A percentile compares a stretch with the other conserved stretches of the same genome.
phyloP scores from a whole-genome alignment of 164 flowering plant species.

The Vitis rupestris region DNA sequence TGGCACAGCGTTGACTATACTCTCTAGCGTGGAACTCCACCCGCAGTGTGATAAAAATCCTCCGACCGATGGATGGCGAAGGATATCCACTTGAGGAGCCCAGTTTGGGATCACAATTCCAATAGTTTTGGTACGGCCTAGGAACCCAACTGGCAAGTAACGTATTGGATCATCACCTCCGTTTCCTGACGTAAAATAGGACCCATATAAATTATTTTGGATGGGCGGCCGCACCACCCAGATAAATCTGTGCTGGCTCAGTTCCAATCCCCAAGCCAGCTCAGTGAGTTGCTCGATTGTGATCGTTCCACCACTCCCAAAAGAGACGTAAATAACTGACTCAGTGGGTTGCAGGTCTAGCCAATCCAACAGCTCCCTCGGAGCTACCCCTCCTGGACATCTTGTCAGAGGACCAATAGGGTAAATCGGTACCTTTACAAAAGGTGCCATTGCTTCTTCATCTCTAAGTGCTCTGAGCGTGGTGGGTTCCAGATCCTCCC shows the following conservation, averaged over 20 bases:
- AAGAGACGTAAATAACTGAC: constrained; percentile 34
- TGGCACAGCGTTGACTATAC: constrained; percentile 22
- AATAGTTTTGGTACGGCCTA: background rate
- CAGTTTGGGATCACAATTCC: constrained; percentile 16
- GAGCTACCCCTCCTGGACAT: too few relatives aligned
- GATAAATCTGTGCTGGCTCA: constrained; percentile 13
- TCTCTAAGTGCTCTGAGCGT: background rate
- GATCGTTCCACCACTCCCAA: constrained; percentile 34
- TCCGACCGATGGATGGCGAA: constrained; percentile 7
- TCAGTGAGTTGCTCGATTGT: constrained; percentile 21
- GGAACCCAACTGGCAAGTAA: constrained; percentile 20
- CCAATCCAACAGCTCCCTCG: background rate
- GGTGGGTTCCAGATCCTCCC: background rate
- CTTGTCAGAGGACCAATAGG: constrained; percentile 4
- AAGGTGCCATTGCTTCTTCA: too few relatives aligned
- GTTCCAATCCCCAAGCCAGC: constrained; percentile 31
- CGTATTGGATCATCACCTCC: background rate
- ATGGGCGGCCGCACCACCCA: constrained; percentile 2
- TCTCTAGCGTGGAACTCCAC: constrained; percentile 26
- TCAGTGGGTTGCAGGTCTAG: constrained; percentile 23
- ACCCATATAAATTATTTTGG: background rate
- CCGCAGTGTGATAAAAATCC: constrained; percentile 18
- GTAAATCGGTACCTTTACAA: constrained; percentile 5
- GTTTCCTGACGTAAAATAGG: background rate
- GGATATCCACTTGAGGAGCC: constrained; percentile 22